Base-by-base conservation (phyloP, 139 green algal species). In the Zygnema circumcarinatum region DNA sequence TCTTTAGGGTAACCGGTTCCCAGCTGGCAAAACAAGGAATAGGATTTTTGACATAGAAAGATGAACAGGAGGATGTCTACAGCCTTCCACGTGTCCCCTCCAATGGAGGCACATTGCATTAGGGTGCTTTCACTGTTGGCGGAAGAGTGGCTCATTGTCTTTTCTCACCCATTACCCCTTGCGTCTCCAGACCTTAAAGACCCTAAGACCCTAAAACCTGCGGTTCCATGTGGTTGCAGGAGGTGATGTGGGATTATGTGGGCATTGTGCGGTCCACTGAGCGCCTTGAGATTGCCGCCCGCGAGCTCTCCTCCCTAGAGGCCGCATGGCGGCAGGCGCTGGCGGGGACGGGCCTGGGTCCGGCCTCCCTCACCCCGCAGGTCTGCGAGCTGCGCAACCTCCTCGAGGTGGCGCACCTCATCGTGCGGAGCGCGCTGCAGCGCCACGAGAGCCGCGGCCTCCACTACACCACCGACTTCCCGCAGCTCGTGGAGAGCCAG, bases 351-450 rank as follows among this genome's bases (percentile, higher is more conserved):
- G 81, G 75, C 7, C 31, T 83, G 3, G 36, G 7, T 42, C 31
- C 78, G 20, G 36, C 53, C 16, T 41, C 47, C 1, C 31, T 75
- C 2, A 94, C 47, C 81, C 90, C 90, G 1, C 91, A 94, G 85
- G 73, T 97, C 54, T 88, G 95, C 32, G 96, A 98, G 94, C 91
- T 98, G 81, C 88, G 92, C 47, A 98, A 98, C 93, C 87, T 99
- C 47, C 92, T 95, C 0, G 95, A 92, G 0, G 94, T 96, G 21
- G 96, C 94, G 2, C 92, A 96, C 92, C 92, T 98, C 31, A 94
- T 97, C 42, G 88, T 97, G 47, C 90, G 86, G 1, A 95, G 92
- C 73, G 96, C 96, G 1, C 91, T 98, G 87, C 91, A 94, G 84
- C 94, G 96, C 40, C 86, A 91, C 1, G 96, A 99, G 93, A 94